These are phyloP conservation scores for Chrysochromulina tobinii DNA, from an alignment of 78 protist species.

Conservation along the genomic window DNA sequence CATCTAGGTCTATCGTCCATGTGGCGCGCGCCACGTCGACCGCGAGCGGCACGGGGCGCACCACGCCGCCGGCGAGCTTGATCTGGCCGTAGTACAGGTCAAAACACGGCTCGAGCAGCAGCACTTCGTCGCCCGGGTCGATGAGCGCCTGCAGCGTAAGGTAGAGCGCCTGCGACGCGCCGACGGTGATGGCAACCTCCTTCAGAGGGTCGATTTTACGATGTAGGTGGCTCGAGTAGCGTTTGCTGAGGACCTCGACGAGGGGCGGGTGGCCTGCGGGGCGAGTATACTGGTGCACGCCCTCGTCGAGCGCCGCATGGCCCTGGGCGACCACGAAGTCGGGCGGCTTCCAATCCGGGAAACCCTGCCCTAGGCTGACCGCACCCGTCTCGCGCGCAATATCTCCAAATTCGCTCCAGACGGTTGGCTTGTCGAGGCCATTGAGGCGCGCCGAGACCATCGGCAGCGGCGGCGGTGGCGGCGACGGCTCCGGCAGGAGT, in stretches of 20 bases:
- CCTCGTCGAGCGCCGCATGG: conserved; percentile 8
- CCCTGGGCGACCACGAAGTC: conserved; percentile 28
- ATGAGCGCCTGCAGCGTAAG: conserved; percentile 42
- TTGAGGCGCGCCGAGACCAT: background rate
- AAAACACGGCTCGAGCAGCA: conserved; percentile 50
- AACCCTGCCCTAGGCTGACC: conserved; percentile 39
- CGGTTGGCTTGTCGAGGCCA: background rate
- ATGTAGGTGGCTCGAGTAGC: conserved; percentile 29
- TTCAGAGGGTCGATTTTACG: conserved; percentile 27
- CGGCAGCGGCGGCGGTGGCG: too few relatives aligned
- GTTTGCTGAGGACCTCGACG: conserved; percentile 15
- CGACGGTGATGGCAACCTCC: conserved; percentile 51
- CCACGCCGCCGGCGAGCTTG: conserved; percentile 24
- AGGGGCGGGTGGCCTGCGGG: conserved; percentile 53
- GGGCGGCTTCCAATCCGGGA: conserved; percentile 49
- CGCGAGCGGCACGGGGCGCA: conserved; percentile 26
- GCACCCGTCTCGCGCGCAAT: conserved; percentile 13
- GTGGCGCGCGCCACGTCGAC: background rate
- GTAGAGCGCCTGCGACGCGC: conserved; percentile 52
- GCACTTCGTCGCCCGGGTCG: conserved; percentile 46
- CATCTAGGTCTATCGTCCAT: conserved; percentile 4
- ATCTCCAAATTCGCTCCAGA: conserved; percentile 35
- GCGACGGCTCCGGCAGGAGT: too few relatives aligned
- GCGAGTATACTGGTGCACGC: conserved; percentile 51
- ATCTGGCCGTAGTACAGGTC: conserved; percentile 54